Evolutionary conservation across 306 rosid species (phyloP), one percentile per base, ranked within the genome.

Genomic region (Gastrolobium bilobum): DNA sequence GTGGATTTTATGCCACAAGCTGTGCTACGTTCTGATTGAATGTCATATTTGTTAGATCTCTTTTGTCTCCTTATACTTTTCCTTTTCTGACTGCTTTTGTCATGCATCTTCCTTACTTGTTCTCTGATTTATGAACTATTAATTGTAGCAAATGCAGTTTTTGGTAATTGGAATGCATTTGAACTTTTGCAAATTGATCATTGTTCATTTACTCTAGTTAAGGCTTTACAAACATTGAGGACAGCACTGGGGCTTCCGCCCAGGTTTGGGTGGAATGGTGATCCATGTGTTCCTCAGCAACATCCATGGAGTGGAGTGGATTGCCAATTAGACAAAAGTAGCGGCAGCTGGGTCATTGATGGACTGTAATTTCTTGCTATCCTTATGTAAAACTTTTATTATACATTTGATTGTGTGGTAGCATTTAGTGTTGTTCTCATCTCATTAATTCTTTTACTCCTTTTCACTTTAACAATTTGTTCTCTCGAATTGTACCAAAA

Each of bases 231-330:
- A 70, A 63, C 79, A 67, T 71, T 89, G 82, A 93, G 89, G 90
- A 69, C 14, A 54, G 76, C 94, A 37, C 74, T 93, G 87, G 92
- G 87, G 14, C 96, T 93, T 73, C 97, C 97, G 14, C 79, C 82
- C 58, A 89, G 96, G 58, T 76, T 91, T 38, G 96, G 97, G 30
- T 93, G 97, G 97, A 91, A 93, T 65, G 97, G 97, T 37, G 97
- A 93, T 91, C 97, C 96, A 1, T 93, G 97, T 39, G 94, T 88
- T 80, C 97, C 97, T 69, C 93, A 90, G 71, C 88, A 93, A 62
- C 97, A 91, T 81, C 97, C 97, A 15, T 93, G 96, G 96, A 88
- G 82, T 57, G 97, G 97, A 80, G 92, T 88, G 54, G 89, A 86
- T 68, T 91, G 96, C 83, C 96, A 82, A 65, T 82, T 73, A 30